A percentile compares a stretch with the other conserved stretches of the same genome.
Conservation (phyloP, 1,284 basidiomycete genomes). For the Jaminaea rosea region DNA sequence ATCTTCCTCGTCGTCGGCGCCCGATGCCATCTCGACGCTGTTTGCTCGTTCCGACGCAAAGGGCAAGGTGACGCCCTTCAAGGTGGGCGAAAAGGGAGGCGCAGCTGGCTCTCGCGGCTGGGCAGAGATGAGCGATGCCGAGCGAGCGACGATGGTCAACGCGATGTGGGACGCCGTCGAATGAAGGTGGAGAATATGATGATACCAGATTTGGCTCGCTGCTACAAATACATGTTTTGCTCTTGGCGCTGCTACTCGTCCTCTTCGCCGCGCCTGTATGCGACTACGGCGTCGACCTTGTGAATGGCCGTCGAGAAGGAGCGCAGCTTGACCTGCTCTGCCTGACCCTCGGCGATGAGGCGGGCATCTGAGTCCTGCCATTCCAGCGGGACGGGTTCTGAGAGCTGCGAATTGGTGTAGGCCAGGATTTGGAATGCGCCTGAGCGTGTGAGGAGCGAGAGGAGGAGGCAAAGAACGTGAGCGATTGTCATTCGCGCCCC, state of each 20-base stretch:
- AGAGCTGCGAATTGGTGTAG: slow-evolving; percentile 55
- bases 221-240: too few species aligned
- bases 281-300: slow-evolving; percentile 49
- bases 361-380: slow-evolving; percentile 94
- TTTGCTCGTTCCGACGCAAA: background rate
- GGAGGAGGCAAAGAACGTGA: background rate
- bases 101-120: too few species aligned
- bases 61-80: background rate
- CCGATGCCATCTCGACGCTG: background rate
- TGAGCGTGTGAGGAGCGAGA: slow-evolving; percentile 17
- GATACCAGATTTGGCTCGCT: too few species aligned
- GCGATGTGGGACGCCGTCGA: slow-evolving; percentile 1
- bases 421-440: slow-evolving; percentile 79
- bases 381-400: slow-evolving; percentile 71
- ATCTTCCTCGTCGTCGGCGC: background rate
- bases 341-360: slow-evolving; percentile 87
- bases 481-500: background rate
- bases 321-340: slow-evolving; percentile 72
- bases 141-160: background rate
- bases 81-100: background rate
- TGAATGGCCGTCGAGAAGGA: slow-evolving; percentile 49
- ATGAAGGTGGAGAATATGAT: too few species aligned
- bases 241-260: too few species aligned
- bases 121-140: background rate
- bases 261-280: slow-evolving; percentile 46